Evolutionary conservation across 75 land plant species (phyloP).

Genomic region (Cryptomeria japonica): DNA sequence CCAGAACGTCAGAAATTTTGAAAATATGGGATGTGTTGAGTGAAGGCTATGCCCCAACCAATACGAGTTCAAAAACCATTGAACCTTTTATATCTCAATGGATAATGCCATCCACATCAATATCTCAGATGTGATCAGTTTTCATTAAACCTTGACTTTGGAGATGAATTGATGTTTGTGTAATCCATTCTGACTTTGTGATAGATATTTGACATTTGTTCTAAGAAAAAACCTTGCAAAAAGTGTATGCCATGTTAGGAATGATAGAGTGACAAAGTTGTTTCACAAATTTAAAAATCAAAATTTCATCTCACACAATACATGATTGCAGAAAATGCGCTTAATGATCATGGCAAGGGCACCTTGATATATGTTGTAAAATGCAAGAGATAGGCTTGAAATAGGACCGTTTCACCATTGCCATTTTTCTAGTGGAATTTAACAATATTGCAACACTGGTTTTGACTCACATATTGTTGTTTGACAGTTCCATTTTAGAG

Average conservation of each 20-base stretch:
- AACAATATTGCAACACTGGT: not conserved
- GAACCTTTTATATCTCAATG: slow-evolving; percentile 39
- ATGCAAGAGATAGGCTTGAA: not conserved
- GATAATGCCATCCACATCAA: slow-evolving; percentile 48
- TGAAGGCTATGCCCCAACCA: slow-evolving; percentile 66
- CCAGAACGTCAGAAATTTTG: slow-evolving; percentile 33
- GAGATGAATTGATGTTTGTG: not conserved
- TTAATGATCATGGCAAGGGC: not conserved
- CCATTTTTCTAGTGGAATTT: too few species aligned
- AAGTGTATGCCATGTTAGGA: slow-evolving; percentile 29
- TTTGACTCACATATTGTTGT: too few species aligned
- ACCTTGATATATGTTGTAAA: not conserved
- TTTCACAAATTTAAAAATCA: not conserved
- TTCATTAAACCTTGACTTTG: not conserved
- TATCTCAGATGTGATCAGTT: too few species aligned
- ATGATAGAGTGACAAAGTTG: slow-evolving; percentile 10
- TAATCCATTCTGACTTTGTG: not conserved
- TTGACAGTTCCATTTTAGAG: not conserved
- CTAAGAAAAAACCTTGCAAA: slow-evolving; percentile 13
- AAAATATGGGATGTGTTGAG: slow-evolving; percentile 80
- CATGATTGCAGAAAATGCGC: not conserved
- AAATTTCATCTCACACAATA: not conserved
- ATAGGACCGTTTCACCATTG: not conserved
- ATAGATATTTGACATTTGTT: not conserved
- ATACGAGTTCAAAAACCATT: slow-evolving; percentile 52